Base-by-base conservation (phyloP, 805 yeast genomes). In the Metschnikowia bowlesiae region DNA sequence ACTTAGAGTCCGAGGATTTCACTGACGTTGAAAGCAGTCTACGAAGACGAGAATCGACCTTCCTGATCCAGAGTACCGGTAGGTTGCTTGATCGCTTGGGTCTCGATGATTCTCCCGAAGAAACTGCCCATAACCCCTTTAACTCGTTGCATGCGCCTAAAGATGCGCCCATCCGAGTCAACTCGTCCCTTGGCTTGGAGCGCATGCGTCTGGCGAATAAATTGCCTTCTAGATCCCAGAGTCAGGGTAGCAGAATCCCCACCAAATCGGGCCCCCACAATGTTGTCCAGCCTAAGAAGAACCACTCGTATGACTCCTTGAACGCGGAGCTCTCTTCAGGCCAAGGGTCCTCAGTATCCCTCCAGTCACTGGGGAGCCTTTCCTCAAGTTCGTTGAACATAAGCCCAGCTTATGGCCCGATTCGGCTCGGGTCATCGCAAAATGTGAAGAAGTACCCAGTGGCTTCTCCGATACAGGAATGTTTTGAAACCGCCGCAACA, bases 21-120 rank as follows among this genome's bases (percentile, higher is more conserved):
- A 43, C 26, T 31, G 54, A 52, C 32, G 52, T 45, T 22, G 55
- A 53, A 4, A 53, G 47, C 1, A 45, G 22, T 30, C 49, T 49
- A n/a, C 55, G 60, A 46, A 49, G 54, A 44, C 53, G 61, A 16
- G 60, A 53, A 35, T 52, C 56, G 16, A 46, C 45, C 3, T 44
- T 38, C 11, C 60, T 56, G 60, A 29, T 56, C n/a, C 56, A 49
- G 31, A 53, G 58, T 39, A 48, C 52, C 4, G 55, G 55, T 22
- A 39, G 57, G n/a, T 42, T 44, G 16, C 44, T 47, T 32, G 57
- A 53, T 36, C 62, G 75, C 6, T 55, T 71, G 41, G 69, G 63
- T 6, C 56, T 69, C 16, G 71, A 67, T 31, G 60, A 58, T 14
- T 62, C 55, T 33, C 68, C 62, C 39, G 42, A 54, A 31, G 49